Percentiles rank a stretch among this genome's conserved stretches.
Evolutionary conservation across 768 basidiomycete species (phyloP).

Genomic region (Lactarius hatsudake): DNA sequence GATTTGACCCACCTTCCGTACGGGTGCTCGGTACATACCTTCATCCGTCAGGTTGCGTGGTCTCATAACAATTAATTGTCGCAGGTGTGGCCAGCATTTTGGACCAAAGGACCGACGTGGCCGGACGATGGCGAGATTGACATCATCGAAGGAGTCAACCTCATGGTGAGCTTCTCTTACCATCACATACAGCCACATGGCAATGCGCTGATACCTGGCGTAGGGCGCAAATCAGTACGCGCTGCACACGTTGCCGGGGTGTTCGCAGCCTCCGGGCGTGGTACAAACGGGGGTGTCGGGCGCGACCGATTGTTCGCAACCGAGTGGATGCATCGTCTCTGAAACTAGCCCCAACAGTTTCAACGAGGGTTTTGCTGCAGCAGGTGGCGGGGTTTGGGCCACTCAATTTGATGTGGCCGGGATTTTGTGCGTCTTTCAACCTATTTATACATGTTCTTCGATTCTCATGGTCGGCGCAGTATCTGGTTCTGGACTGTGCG

Average conservation of each 20-base stretch:
- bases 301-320: conserved; percentile 34
- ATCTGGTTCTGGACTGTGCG: conserved; percentile 52
- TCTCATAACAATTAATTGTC: background rate
- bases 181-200: background rate
- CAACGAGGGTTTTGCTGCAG: conserved; percentile 42
- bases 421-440: conserved; percentile 39
- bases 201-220: background rate
- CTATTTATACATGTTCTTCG: background rate
- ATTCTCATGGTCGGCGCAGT: conserved; percentile 29
- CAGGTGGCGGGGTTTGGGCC: conserved; percentile 66
- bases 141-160: conserved; percentile 53
- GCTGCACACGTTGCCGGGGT: conserved; percentile 47
- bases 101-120: conserved; percentile 40
- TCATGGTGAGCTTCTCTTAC: conserved; percentile 28
- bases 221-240: conserved; percentile 50
- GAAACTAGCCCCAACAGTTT: conserved; percentile 41
- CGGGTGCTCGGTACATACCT: conserved; percentile 48
- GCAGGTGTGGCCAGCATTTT: conserved; percentile 42
- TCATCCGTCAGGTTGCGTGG: background rate
- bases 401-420: conserved; percentile 63
- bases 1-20: conserved; percentile 51
- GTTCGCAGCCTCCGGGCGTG: conserved; percentile 34
- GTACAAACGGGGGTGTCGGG: conserved; percentile 37
- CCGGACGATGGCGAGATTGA: conserved; percentile 43
- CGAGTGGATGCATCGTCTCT: conserved; percentile 38